These are phyloP conservation scores for Farysia itapuensis DNA, from an alignment of 1,284 basidiomycete genomes.

Conservation along the genomic window DNA sequence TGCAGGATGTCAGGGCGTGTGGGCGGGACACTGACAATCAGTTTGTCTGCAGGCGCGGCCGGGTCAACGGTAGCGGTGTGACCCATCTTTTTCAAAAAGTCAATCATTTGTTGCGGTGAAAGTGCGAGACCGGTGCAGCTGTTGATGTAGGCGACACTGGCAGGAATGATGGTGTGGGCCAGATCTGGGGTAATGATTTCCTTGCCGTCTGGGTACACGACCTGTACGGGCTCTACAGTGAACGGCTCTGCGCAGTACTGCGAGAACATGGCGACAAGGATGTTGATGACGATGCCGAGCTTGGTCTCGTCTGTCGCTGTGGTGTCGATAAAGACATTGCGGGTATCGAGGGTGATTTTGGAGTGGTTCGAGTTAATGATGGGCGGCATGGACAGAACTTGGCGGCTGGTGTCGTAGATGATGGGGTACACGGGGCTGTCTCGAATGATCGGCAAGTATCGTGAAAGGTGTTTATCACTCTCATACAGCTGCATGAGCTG, in stretches of 20 bases:
- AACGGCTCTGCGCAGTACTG: conserved; percentile 91
- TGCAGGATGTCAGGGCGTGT: conserved; percentile 96
- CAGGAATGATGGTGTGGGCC: conserved; percentile 71
- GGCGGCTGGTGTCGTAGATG: conserved; percentile 86
- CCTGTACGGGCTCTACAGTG: conserved; percentile 61
- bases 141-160: conserved; percentile 88
- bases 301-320: conserved; percentile 98
- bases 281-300: conserved; percentile 89
- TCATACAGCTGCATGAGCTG: conserved; percentile 67
- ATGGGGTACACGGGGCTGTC: conserved; percentile 96
- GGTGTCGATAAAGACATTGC: conserved; percentile 93
- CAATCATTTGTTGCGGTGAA: conserved; percentile 67
- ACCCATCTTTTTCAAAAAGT: conserved; percentile 74
- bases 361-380: conserved; percentile 71
- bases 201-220: conserved; percentile 64
- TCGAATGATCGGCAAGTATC: conserved; percentile 87
- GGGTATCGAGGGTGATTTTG: conserved; percentile 92
- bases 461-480: conserved; percentile 87
- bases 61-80: conserved; percentile 45
- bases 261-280: conserved; percentile 93
- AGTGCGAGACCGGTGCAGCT: conserved; percentile 86
- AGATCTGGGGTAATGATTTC: conserved; percentile 79
- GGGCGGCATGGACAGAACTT: conserved; percentile 92
- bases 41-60: conserved; percentile 65
- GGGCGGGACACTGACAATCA: conserved; percentile 77